Conservation (phyloP, 2,329 filamentous ascomycete genomes). For the Colletotrichum limetticola region DNA sequence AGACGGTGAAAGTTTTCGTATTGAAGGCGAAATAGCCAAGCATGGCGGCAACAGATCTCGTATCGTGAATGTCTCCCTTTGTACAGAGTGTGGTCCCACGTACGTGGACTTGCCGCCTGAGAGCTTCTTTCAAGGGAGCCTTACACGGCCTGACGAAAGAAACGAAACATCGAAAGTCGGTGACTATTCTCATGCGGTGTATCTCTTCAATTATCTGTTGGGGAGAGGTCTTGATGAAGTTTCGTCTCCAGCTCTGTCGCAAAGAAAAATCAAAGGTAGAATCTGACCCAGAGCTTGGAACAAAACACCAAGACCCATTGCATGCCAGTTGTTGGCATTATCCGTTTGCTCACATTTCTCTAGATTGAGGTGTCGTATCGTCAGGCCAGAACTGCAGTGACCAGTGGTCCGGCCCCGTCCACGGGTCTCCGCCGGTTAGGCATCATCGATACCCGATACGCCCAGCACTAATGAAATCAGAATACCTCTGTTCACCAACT, state of each 20-base stretch:
- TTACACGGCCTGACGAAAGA: not conserved
- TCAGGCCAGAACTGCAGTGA: conserved; percentile 26
- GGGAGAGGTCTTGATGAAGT: not conserved
- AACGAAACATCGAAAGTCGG: not conserved
- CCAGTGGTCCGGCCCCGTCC: conserved; percentile 20
- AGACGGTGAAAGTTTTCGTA: not conserved
- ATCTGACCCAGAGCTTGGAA: not conserved
- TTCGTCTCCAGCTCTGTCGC: not conserved
- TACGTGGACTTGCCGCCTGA: not conserved
- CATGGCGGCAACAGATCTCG: not conserved
- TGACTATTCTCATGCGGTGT: not conserved
- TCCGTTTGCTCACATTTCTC: conserved; percentile 1
- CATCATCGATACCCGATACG: conserved; percentile 33
- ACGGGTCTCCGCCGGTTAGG: conserved; percentile 20
- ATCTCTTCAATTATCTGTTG: not conserved
- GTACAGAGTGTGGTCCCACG: not conserved
- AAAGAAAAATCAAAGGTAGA: not conserved
- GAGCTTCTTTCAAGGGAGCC: not conserved
- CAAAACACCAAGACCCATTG: not conserved
- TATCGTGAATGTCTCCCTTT: not conserved
- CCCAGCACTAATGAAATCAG: not conserved
- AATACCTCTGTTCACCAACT: not conserved
- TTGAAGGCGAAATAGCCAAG: not conserved
- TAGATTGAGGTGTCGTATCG: conserved; percentile 15
- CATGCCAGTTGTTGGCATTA: not conserved